Evolutionary conservation across 1,139 yeast genomes (phyloP), one percentile per base, ranked within the genome.

Genomic region (Lodderomyces theae): DNA sequence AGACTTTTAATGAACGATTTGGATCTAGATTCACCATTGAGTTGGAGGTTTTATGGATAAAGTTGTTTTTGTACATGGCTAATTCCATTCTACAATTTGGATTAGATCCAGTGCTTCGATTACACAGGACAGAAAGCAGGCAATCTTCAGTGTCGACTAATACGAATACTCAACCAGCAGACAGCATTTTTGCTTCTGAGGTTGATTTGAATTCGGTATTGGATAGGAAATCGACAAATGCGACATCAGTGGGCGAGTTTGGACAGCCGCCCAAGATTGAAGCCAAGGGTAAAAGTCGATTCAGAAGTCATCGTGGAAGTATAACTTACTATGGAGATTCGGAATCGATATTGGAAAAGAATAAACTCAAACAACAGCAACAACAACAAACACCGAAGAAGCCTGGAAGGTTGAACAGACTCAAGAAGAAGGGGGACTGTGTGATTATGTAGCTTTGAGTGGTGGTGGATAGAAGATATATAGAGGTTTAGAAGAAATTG

Each of bases 1-100:
- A 77, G 50, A 86, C 95, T 1, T 79, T 86, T 52, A 77, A 79
- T 51, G 92, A 86, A 58, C 63, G 95, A 51, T 82, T 70, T 48
- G 76, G 75, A 4, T 50, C 44, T 12, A 58, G 63, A 16, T 77
- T 77, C 54, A 70, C 69, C 36, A 64, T 71, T 32, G 79, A 75
- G 45, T 60, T 77, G 42, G 82, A 77, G 53, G 74, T 81, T 45
- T 79, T 85, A 42, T 86, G 95, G 95, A 80, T 85, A 49, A 80
- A 84, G 50, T 58, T 77, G 40, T 77, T 76, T 57, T 60, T 77
- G 49, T 78, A 71, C 54, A 61, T 87, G 49, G 84, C 94, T 35
- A 86, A 86, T 57, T 66, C 79, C 29, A 66, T 83, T 50, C 60
- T 82, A 33, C 82, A 78, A 49, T 77, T 77, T 47, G 88, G 88